Evolutionary conservation across 768 basidiomycete genomes (phyloP), one percentile per base, ranked within the genome.

Genomic region (Kwoniella dejecticola): DNA sequence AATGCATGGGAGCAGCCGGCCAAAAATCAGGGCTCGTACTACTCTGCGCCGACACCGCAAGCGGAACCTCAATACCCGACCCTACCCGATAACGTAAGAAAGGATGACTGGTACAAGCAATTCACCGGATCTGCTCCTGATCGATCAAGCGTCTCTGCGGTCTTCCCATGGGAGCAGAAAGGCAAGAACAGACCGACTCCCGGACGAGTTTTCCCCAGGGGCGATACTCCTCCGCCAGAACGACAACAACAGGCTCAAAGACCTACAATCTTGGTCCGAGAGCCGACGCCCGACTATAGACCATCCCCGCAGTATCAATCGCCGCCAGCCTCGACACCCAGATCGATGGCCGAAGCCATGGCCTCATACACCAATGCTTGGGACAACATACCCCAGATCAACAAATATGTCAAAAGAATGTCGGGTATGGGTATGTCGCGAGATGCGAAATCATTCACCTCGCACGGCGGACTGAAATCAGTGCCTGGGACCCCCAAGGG

Each of bases 111-210:
- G 79, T 79, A 80, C 65, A 76, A 76, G 57, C 66, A 74, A 15
- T 75, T 68, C n/a, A 66, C 77, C 2, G 69, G 74, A 50, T 52
- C 60, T 8, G 82, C 83, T 15, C 90, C 92, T 3, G 89, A 93
- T 74, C 83, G 81, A 26, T 80, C 79, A 24, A 89, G 89, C 71
- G 84, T 94, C 21, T 87, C 87, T 62, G 81, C 83, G 31, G 82
- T 96, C 31, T 98, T 99, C 78, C 93, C 95, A n/a, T 99, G 95
- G 95, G 95, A 99, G 75, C 84, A 86, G 60, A 84, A 84, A 2
- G 45, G 55, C 0, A 38, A 63, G 4, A 27, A 29, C 17, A 56
- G 72, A 40, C 61, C 54, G 4, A 49, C 61, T 12, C 66, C 78
- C 0, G 57, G 73, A 7, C 46, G 77, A 38, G 75, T 77, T 3